Evolutionary conservation across 805 yeast species (phyloP).

Genomic region (Pichia gijzeniarum): DNA sequence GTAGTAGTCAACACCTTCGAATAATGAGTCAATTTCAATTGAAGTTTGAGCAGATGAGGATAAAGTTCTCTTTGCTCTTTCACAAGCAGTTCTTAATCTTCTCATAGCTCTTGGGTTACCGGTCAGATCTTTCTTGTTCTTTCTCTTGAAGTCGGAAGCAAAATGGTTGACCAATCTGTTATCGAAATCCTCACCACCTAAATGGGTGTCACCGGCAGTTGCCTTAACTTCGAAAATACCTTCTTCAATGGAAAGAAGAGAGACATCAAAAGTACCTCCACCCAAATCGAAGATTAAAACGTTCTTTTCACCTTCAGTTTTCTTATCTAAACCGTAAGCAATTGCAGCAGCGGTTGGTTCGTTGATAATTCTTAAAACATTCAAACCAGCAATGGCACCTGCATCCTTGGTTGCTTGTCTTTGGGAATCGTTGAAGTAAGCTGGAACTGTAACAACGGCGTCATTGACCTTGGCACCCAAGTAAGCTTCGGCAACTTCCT

Average conservation of each 20-base stretch:
- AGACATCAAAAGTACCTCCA: conserved; percentile 82
- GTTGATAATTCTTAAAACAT: conserved; percentile 68
- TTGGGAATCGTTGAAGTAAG: conserved; percentile 76
- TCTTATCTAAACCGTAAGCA: conserved; percentile 67
- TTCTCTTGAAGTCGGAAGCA: conserved; percentile 94
- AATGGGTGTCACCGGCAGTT: conserved; percentile 78
- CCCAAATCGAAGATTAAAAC: conserved; percentile 69
- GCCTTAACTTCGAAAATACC: conserved; percentile 79
- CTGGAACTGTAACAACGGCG: conserved; percentile 83
- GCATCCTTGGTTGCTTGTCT: conserved; percentile 81
- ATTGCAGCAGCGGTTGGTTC: conserved; percentile 86
- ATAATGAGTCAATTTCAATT: conserved; percentile 89
- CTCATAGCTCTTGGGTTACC: conserved; percentile 94
- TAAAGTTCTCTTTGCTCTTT: conserved; percentile 98
- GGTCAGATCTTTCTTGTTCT: conserved; percentile 91
- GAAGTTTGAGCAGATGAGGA: conserved; percentile 95
- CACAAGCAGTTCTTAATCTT: conserved; percentile 98
- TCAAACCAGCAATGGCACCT: conserved; percentile 68
- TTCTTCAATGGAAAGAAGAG: conserved; percentile 69
- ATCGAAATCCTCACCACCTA: conserved; percentile 86
- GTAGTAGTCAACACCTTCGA: conserved; percentile 94
- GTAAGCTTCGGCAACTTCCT: conserved; percentile 55
- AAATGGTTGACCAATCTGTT: conserved; percentile 80
- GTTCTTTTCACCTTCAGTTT: conserved; percentile 41
- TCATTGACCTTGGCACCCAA: conserved; percentile 47